Evolutionary conservation across 2,329 filamentous ascomycete species (phyloP), one percentile per base, ranked within the genome.

Genomic region (Calonectria leucothoes): DNA sequence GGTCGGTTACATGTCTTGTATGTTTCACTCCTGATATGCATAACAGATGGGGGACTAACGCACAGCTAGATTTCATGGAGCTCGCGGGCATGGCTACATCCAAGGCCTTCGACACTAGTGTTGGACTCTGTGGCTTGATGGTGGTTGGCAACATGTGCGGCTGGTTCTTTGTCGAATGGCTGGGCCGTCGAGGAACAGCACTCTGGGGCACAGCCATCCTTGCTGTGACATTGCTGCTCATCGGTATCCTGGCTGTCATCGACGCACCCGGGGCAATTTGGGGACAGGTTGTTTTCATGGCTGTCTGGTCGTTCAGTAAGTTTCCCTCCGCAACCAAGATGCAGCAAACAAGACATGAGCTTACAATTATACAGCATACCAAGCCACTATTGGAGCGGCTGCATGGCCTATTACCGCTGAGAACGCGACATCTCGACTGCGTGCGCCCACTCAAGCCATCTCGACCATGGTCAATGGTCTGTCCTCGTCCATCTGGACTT

Each of bases 1-100:
- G 20, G 51, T 72, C n/a, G 70, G 70, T 11, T 72, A 72, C 65
- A 72, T 69, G 70, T 68, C 64, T 45, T 72, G 70, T 72, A 64
- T 3, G 70, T 55, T 39, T 23, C 39, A 31, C 31, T 5, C 1
- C 29, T 17, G 14, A 6, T 10, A 20, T 5, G 6, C 12, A 4
- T 15, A 14, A 10, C n/a, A 12, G 15, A n/a, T 23, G 0, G 3
- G 27, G 27, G 14, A 17, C 33, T 61, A 20, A 61, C 23, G 20
- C 3, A 3, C 3, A 6, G 1, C 31, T 25, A 72, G 55, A 61
- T 35, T 72, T 52, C 57, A 51, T 72, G 37, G 65, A 72, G 6
- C 48, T 72, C 1, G 70, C 70, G 0, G 70, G 65, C 8, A 69
- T 72, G 55, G 23, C 23, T 23, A 35, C 65, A 12, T 25, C 25